Base-by-base conservation (phyloP, 192 early-diverging fungal genomes). In the Coemansia sp. region DNA sequence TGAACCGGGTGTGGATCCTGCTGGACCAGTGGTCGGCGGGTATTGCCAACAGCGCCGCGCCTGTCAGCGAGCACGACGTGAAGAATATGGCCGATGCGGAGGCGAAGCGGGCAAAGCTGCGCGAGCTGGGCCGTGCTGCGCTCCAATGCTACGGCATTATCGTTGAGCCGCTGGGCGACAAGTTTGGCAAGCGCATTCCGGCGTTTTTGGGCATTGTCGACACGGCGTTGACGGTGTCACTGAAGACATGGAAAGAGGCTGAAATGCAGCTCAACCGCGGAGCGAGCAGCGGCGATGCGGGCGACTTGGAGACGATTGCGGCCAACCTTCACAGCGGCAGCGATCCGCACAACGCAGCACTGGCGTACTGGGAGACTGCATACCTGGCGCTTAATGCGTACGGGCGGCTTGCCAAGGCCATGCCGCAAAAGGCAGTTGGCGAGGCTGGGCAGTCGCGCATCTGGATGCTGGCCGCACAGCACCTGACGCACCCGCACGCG, bases 131-230 rank as follows among this genome's bases (percentile, higher is more conserved):
- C 38, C 82, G 91, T 1, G 89, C 91, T 10, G 88, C 90, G 1
- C 83, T 87, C 16, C 95, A 98, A 62, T 85, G 95, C 11, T 88
- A 89, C 54, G 94, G 94, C 0, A 78, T 97, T 5, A 75, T 91
- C 32, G 76, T 95, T 24, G 94, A 95, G 56, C 82, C 89, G 4
- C 83, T 88, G 54, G 89, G 88, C 25, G 82, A 85, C 14, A 65
- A 74, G 33, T 82, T 91, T 56, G 73, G 70, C 47, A 71, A 63
- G 48, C 79, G 81, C 19, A 62, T 87, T 18, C 73, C 83, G 19
- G 64, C 61, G 10, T 63, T 90, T 38, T 50, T 90, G 32, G 64
- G 57, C n/a, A 69, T 77, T 1, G 55, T 90, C 4, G 65, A 80
- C 40, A 52, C 62, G 28, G 83, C 85, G 33, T 60, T 90, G 23